Evolutionary conservation across 441 rosid species (phyloP).

Genomic region (Gossypium gossypioides): DNA sequence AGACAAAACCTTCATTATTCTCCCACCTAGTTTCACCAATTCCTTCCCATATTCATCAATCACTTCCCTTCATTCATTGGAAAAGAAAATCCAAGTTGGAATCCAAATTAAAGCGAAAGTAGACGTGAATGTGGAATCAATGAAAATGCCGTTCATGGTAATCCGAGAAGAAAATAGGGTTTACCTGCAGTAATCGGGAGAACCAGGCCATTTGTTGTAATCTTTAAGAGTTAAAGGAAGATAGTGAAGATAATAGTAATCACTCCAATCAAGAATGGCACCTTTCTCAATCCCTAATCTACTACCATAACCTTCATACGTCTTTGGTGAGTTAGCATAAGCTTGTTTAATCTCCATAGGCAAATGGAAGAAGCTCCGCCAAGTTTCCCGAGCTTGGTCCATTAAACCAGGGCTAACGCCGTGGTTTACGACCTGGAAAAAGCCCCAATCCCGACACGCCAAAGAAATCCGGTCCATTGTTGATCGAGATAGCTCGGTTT

Average conservation of each 20-base stretch:
- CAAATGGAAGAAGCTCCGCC: slow-evolving; percentile 63
- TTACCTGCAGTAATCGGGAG: slow-evolving; percentile 52
- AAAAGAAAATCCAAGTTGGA: background rate
- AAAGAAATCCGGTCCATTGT: slow-evolving; percentile 23
- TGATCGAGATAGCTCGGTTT: slow-evolving; percentile 7
- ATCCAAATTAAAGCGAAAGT: background rate
- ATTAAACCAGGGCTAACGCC: slow-evolving; percentile 53
- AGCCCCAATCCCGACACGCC: slow-evolving; percentile 76
- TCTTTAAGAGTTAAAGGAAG: slow-evolving; percentile 50
- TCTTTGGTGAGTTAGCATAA: slow-evolving; percentile 56
- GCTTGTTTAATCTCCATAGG: slow-evolving; percentile 52
- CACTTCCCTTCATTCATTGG: slow-evolving; percentile 41
- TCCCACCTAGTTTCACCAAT: slow-evolving; percentile 41
- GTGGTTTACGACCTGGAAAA: slow-evolving; percentile 74
- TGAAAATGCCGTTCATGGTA: background rate
- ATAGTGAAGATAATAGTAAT: slow-evolving; percentile 68
- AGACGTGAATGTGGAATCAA: background rate
- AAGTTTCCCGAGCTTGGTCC: slow-evolving; percentile 45
- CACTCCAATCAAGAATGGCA: slow-evolving; percentile 84
- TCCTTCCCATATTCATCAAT: slow-evolving; percentile 67
- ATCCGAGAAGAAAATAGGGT: background rate
- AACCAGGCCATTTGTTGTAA: slow-evolving; percentile 61
- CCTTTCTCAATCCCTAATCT: slow-evolving; percentile 67
- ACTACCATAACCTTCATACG: slow-evolving; percentile 84
- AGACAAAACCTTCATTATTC: slow-evolving; percentile 62